Conservation (phyloP, 192 early-diverging fungal species). For the Chytriomyces confervae region DNA sequence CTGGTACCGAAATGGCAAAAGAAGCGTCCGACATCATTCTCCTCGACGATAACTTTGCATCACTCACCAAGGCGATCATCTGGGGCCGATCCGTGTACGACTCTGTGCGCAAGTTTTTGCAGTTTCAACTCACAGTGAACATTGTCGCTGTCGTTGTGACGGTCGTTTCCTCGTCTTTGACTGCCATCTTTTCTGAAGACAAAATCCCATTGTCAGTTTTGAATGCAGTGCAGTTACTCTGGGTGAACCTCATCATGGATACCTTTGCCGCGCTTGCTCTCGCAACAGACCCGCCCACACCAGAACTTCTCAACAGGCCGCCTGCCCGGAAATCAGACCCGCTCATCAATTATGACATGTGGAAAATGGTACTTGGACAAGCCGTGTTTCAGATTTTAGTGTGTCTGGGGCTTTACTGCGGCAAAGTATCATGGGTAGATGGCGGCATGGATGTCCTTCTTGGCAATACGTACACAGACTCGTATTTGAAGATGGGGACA, state of each 20-base stretch:
- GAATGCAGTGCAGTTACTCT: slow-evolving; percentile 94
- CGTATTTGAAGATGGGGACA: slow-evolving; percentile 47
- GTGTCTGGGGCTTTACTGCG: slow-evolving; percentile 60
- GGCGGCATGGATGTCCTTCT: slow-evolving; percentile 15
- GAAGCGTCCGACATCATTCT: slow-evolving; percentile 98
- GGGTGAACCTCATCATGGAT: slow-evolving; percentile 99
- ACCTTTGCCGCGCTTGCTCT: slow-evolving; percentile 97
- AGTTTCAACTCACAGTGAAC: slow-evolving; percentile 99
- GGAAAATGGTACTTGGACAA: slow-evolving; percentile 90
- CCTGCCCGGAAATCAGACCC: slow-evolving; percentile 77
- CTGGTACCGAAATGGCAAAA: slow-evolving; percentile 99
- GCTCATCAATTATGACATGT: slow-evolving; percentile 88
- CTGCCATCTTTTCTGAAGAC: slow-evolving; percentile 38
- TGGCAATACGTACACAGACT: slow-evolving; percentile 22
- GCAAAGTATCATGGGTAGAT: slow-evolving; percentile 1
- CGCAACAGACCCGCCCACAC: slow-evolving; percentile 91
- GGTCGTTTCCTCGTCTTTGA: slow-evolving; percentile 52
- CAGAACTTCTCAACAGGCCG: slow-evolving; percentile 78
- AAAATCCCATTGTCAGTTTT: slow-evolving; percentile 67
- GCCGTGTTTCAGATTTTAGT: slow-evolving; percentile 86
- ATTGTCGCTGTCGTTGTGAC: slow-evolving; percentile 62
- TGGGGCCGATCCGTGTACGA: slow-evolving; percentile 98
- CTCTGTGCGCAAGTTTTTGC: slow-evolving; percentile 96
- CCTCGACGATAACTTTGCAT: slow-evolving; percentile 98
- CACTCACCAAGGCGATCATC: slow-evolving; percentile 94